These are phyloP conservation scores for Colletotrichum kahawae DNA, from an alignment of 2,329 filamentous ascomycete species.

Conservation along the genomic window DNA sequence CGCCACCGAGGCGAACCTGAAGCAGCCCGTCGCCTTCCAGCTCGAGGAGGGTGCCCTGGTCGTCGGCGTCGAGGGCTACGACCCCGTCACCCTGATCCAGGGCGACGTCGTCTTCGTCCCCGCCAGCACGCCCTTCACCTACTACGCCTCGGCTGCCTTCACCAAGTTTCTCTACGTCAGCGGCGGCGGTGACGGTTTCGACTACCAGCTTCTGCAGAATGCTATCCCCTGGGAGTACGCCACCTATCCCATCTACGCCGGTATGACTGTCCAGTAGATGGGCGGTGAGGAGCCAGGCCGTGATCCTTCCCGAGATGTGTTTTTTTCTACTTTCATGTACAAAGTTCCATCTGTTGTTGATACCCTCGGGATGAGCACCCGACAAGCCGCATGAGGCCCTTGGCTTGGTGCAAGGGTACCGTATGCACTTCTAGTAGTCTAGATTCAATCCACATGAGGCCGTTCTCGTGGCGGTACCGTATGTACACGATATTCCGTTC, in stretches of 20 bases:
- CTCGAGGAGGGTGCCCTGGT: conserved; percentile 30
- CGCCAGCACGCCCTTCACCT: conserved; percentile 23
- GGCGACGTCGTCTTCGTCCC: conserved; percentile 33
- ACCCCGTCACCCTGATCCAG: conserved; percentile 24
- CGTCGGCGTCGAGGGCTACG: conserved; percentile 27
- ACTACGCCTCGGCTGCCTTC: conserved; percentile 27
- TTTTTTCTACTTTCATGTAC: background rate
- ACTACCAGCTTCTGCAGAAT: conserved; percentile 24
- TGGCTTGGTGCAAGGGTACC: background rate
- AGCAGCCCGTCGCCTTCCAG: conserved; percentile 26
- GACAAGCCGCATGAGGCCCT: conserved; percentile 6
- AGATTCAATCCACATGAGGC: background rate
- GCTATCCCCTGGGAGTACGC: background rate
- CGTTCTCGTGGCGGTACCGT: background rate
- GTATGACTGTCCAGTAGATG: background rate
- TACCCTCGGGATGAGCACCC: background rate
- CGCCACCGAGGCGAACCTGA: background rate
- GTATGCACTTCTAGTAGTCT: background rate
- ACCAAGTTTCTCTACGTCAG: conserved; percentile 32
- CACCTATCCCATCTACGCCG: conserved; percentile 1
- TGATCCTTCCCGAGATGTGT: background rate
- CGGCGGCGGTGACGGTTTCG: conserved; percentile 27
- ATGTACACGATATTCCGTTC: background rate
- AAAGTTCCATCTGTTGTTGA: background rate
- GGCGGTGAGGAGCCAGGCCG: background rate